Evolutionary conservation across 2,329 filamentous ascomycete genomes (phyloP).

Genomic region (Penicillium sp.): DNA sequence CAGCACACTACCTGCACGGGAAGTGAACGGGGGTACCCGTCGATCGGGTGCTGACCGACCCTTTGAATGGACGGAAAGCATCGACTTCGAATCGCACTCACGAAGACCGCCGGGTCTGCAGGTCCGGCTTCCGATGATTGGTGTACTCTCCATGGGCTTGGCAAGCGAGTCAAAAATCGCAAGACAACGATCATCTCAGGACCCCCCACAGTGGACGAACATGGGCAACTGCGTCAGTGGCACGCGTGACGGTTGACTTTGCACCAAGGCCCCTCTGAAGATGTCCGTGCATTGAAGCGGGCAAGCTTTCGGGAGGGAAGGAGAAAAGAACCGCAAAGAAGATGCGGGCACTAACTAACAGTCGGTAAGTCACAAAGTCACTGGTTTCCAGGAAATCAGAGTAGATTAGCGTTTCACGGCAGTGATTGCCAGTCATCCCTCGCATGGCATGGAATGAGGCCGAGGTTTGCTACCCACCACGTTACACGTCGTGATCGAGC

Average conservation of each 20-base stretch:
- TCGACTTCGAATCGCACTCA: neutral
- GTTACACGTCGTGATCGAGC: neutral
- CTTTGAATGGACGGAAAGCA: neutral
- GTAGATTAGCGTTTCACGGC: conserved; percentile 18
- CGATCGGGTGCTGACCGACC: conserved; percentile 19
- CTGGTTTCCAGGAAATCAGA: conserved; percentile 18
- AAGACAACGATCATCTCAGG: conserved; percentile 10
- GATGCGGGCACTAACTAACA: conserved; percentile 5
- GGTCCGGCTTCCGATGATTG: neutral
- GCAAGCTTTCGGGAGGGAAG: conserved; percentile 8
- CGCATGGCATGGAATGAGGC: conserved; percentile 7
- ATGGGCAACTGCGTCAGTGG: conserved; percentile 14
- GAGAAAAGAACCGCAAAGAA: neutral
- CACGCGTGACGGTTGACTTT: conserved; percentile 8
- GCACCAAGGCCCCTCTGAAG: conserved; percentile 5
- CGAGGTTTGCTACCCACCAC: neutral
- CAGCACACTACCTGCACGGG: neutral
- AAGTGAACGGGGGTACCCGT: conserved; percentile 5
- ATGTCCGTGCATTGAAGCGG: neutral
- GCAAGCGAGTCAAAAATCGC: conserved; percentile 5
- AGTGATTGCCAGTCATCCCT: conserved; percentile 13
- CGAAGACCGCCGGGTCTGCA: neutral
- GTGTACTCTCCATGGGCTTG: conserved; percentile 7
- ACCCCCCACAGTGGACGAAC: conserved; percentile 18
- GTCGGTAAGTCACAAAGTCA: conserved; percentile 8